These are phyloP conservation scores for Cystobasidium pallidum DNA, from an alignment of 1,284 basidiomycete genomes.

Conservation along the genomic window DNA sequence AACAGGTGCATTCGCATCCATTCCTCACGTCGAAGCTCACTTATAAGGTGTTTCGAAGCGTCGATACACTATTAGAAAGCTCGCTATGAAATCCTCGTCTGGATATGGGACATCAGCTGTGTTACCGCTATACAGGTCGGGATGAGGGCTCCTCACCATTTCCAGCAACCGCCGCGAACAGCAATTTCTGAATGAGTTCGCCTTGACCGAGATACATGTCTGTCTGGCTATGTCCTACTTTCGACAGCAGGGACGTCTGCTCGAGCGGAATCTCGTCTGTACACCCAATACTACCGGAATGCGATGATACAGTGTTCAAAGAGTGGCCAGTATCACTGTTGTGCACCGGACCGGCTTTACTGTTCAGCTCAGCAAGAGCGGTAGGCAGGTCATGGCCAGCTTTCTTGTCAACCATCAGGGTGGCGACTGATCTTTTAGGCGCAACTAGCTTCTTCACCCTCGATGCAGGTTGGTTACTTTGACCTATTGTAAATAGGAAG, in stretches of 20 bases:
- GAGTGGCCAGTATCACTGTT: constrained; percentile 1
- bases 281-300: not conserved
- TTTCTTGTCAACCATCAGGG: not conserved
- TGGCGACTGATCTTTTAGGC: not conserved
- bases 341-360: not conserved
- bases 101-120: not conserved
- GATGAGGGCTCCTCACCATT: constrained; percentile 50
- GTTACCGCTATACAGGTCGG: not conserved
- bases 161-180: constrained; percentile 54
- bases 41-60: constrained; percentile 53
- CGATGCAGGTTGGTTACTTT: constrained; percentile 9
- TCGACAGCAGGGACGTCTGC: not conserved
- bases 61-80: constrained; percentile 54
- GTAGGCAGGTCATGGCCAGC: not conserved
- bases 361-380: not conserved
- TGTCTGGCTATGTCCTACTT: constrained; percentile 41
- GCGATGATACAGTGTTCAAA: not conserved
- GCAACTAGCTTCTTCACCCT: not conserved
- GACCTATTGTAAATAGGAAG: not conserved
- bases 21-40: too few relatives aligned
- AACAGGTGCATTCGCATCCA: too few relatives aligned
- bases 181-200: constrained; percentile 54
- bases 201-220: constrained; percentile 52
- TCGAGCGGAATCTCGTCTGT: not conserved
- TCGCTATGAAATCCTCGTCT: constrained; percentile 53